Percentiles rank a stretch among this genome's conserved stretches.
phyloP scores from a whole-genome alignment of 208 protist species.

The Acanthamoeba lenticulata region DNA sequence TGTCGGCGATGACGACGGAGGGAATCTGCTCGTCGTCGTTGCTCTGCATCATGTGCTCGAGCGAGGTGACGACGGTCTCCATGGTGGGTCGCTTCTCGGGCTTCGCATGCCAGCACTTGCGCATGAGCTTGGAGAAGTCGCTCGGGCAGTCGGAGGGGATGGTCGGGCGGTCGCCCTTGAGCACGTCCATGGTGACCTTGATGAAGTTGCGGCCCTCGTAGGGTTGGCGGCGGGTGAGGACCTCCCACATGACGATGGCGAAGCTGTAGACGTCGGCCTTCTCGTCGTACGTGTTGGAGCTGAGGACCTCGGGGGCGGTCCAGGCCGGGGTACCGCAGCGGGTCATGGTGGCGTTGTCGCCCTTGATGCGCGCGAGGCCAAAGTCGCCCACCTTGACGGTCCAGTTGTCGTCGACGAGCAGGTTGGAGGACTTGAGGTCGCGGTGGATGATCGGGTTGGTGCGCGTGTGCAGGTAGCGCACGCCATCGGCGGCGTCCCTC shows the following conservation, averaged over 20 bases:
- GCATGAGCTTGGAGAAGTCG: conserved; percentile 22
- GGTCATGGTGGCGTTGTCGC: conserved; percentile 73
- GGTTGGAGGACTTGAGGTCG: conserved; percentile 82
- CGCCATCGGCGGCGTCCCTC: conserved; percentile 79
- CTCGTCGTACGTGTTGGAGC: conserved; percentile 67
- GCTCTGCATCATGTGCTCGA: conserved; percentile 1
- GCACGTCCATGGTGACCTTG: neutral
- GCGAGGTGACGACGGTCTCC: neutral
- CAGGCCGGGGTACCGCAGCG: conserved; percentile 80
- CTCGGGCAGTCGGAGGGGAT: neutral
- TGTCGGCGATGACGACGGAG: neutral
- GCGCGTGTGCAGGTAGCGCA: conserved; percentile 82
- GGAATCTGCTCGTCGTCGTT: neutral
- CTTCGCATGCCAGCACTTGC: conserved; percentile 21
- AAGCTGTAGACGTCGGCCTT: conserved; percentile 83
- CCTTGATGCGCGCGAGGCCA: conserved; percentile 71
- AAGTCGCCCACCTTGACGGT: conserved; percentile 75
- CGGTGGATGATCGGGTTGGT: conserved; percentile 84
- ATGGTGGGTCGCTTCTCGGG: neutral
- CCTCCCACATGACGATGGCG: conserved; percentile 82
- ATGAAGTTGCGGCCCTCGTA: conserved; percentile 6
- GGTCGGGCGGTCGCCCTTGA: conserved; percentile 3
- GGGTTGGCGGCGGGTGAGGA: conserved; percentile 76
- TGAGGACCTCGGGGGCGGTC: conserved; percentile 79
- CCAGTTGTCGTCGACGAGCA: conserved; percentile 75